Base-by-base conservation (phyloP, 2,329 filamentous ascomycete genomes). In the Aspergillus cejpii region DNA sequence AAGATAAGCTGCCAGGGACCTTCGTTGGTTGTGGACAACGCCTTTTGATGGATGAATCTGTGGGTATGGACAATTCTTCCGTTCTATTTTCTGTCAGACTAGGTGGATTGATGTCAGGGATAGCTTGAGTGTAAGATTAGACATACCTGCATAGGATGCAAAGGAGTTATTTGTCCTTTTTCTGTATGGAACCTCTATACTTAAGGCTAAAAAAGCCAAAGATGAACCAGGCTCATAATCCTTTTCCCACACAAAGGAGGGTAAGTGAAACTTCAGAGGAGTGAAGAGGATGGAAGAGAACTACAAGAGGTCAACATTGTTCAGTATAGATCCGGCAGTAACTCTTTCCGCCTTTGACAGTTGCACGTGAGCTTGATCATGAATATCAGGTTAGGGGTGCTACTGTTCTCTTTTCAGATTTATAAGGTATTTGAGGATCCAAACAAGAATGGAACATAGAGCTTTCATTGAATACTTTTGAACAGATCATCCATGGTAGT, bases 1-100 rank as follows among this genome's bases (percentile, higher is more conserved):
- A 41, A 34, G 2, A 44, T 48, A 8, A 54, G 46, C 19, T 63
- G 61, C 44, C 53, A 58, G 39, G 63, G 62, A 1, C 53, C 54
- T 23, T 51, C 56, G 7, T 53, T 63, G 48, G 53, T 56, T 15
- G 51, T 54, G 15, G 56, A 57, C 31, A 56, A 62, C 49, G 53
- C 50, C 7, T 48, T 59, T 51, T 56, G 51, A 56, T 14, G 34
- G 43, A 31, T 24, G 31, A 39, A 8, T 28, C n/a, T n/a, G 43
- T 4, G 11, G 14, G 19, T 12, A 23, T 12, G 20, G 20, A 17
- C 36, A 28, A 5, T 17, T 6, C 24, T 26, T 8, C 23, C 8
- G 23, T 24, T 24, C 23, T 19, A 5, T 24, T 39, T 39, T 17
- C 12, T 12, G 21, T 27, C n/a, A 8, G 37, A 17, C 8, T 28